Conservation (phyloP, 2,329 filamentous ascomycete species). For the Lanzia echinophila region DNA sequence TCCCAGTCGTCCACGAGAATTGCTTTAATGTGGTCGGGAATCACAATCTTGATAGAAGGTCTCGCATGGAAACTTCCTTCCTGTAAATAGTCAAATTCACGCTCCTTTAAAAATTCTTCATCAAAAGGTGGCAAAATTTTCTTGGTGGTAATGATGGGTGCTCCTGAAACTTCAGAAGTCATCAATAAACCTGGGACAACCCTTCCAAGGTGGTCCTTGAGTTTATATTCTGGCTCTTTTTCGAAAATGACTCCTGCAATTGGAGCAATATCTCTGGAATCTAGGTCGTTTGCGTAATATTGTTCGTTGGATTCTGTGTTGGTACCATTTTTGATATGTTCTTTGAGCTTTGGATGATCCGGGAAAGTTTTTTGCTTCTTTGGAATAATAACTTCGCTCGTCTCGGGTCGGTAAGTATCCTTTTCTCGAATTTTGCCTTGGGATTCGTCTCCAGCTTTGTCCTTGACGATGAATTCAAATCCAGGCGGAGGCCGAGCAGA, state of each 20-base stretch:
- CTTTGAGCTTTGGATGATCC: conserved; percentile 21
- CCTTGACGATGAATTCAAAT: conserved; percentile 1
- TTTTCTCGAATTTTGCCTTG: background rate
- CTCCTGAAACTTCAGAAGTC: conserved; percentile 6
- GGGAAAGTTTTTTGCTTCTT: too few species aligned
- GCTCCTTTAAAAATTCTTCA: background rate
- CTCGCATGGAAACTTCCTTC: conserved; percentile 82
- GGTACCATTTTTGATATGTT: conserved; percentile 20
- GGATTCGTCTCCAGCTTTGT: too few species aligned
- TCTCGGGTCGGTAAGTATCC: background rate
- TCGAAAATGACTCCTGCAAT: conserved; percentile 16
- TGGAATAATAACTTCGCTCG: too few species aligned
- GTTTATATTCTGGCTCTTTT: background rate
- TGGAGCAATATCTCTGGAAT: conserved; percentile 12
- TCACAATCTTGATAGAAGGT: conserved; percentile 76
- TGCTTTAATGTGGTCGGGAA: conserved; percentile 86
- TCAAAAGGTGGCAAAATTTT: conserved; percentile 2
- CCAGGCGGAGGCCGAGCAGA: background rate
- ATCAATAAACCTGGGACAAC: background rate
- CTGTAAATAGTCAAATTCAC: conserved; percentile 40
- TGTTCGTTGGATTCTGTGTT: conserved; percentile 5
- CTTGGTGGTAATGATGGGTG: background rate
- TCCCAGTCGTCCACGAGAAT: conserved; percentile 98
- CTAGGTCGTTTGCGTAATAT: conserved; percentile 18
- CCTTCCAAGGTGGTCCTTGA: background rate